Percentiles rank a stretch among this genome's conserved stretches.
phyloP scores from a whole-genome alignment of 2,329 filamentous ascomycete species.

The Monosporascus sp. region DNA sequence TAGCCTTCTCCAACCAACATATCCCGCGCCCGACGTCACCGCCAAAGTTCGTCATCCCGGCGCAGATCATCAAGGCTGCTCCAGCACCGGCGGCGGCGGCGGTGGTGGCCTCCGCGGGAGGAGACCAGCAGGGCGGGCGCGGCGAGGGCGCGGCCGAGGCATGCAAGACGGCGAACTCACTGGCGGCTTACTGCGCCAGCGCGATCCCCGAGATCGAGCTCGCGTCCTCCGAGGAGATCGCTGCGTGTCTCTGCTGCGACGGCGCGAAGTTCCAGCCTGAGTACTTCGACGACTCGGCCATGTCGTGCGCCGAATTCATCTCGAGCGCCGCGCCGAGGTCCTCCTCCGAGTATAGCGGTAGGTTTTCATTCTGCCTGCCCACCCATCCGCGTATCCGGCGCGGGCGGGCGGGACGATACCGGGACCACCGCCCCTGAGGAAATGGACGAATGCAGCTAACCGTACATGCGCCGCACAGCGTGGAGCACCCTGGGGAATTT shows the following conservation, averaged over 20 bases:
- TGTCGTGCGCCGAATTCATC: conserved; percentile 3
- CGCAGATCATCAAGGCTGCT: background rate
- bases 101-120: background rate
- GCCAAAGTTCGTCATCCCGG: background rate
- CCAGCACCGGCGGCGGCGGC: background rate
- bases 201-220: conserved; percentile 1
- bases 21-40: background rate
- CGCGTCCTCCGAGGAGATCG: conserved; percentile 2
- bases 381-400: background rate
- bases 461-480: background rate
- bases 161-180: background rate
- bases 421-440: too few species aligned
- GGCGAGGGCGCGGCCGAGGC: background rate
- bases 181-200: background rate
- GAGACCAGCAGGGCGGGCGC: background rate
- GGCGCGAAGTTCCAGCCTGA: conserved; percentile 1
- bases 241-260: conserved; percentile 7
- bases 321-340: background rate
- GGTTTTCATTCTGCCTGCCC: background rate
- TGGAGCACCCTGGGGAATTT: conserved; percentile 2
- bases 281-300: conserved; percentile 4
- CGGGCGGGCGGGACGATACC: too few species aligned
- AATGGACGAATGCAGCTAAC: too few species aligned
- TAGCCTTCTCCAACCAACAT: background rate
- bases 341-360: conserved; percentile 3